These are phyloP conservation scores for Mycena vulgaris DNA, from an alignment of 768 basidiomycete genomes.

Conservation along the genomic window DNA sequence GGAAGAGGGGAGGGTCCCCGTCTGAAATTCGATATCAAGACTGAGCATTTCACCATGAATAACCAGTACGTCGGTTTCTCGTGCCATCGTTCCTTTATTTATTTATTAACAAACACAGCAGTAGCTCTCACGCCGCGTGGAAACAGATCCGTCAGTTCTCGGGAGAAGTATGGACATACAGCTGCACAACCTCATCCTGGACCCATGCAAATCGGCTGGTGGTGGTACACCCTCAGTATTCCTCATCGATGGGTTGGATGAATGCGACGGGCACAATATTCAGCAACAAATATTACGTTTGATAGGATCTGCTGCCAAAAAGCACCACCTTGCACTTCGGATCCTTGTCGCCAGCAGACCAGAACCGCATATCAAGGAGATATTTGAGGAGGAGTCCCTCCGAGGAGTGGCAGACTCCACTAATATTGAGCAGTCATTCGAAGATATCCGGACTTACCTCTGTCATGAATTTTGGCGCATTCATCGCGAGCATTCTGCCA, in stretches of 20 bases:
- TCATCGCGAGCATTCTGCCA: background rate
- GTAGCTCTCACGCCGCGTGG: no score
- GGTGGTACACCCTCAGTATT: background rate
- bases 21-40: background rate
- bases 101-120: no score
- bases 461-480: constrained; percentile 2
- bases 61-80: constrained; percentile 13
- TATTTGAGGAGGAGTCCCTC: background rate
- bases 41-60: background rate
- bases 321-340: no score
- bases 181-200: background rate
- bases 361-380: constrained; percentile 7
- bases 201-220: background rate
- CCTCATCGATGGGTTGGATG: constrained; percentile 5
- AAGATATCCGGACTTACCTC: background rate
- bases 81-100: background rate
- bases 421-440: background rate
- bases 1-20: constrained; percentile 7
- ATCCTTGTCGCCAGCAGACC: constrained; percentile 13
- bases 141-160: background rate
- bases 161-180: background rate
- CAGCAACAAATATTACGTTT: background rate
- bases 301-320: no score
- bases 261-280: background rate
- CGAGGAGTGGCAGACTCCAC: background rate